Evolutionary conservation across 768 basidiomycete genomes (phyloP), one percentile per base, ranked within the genome.

Genomic region (Pleurotus citrinopileatus): DNA sequence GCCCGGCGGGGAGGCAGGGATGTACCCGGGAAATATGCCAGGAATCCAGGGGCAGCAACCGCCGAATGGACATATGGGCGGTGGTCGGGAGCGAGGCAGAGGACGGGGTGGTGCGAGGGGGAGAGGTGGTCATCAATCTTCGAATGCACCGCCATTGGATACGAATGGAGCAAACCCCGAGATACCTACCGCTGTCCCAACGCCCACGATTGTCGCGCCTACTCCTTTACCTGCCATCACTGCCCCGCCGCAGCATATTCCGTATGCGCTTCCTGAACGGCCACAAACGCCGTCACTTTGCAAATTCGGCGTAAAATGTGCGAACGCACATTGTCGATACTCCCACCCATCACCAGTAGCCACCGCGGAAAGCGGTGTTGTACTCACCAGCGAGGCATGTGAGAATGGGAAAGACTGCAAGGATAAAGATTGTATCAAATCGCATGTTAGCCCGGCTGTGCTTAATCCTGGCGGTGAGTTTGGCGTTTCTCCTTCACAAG

Each of bases 271-370:
- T 15, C 88, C 88, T n/a, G 84, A 88, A 56, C 80, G 91, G 27
- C 91, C 91, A 1, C 87, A 88, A 61, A 91, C 91, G 1, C 91
- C 91, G 0, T 91, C 89, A 0, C 77, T 99, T 19, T 99, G 97
- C 83, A 97, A 97, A 72, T 98, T 90, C 59, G 85, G 81, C 9
- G 77, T 87, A 20, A 96, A 94, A 60, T 99, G 97, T 70, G 89
- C 87, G 45, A 96, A 98, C 67, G 77, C 89, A 0, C 77, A 86
- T 42, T 99, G 97, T 68, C 79, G 89, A 15, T 98, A 84, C 68
- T 92, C 93, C 7, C 97, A 99, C 68, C 95, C 97, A 3, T 94
- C 91, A 7, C 97, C 97, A n/a, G 92, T 94, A 2, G 95, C 97
- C 4, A 97, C 96, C 15, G 79, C 89, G 27, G 94, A 96, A 71